phyloP scores from a whole-genome alignment of 805 yeast species.

The Nakazawaea ishiwadae region DNA sequence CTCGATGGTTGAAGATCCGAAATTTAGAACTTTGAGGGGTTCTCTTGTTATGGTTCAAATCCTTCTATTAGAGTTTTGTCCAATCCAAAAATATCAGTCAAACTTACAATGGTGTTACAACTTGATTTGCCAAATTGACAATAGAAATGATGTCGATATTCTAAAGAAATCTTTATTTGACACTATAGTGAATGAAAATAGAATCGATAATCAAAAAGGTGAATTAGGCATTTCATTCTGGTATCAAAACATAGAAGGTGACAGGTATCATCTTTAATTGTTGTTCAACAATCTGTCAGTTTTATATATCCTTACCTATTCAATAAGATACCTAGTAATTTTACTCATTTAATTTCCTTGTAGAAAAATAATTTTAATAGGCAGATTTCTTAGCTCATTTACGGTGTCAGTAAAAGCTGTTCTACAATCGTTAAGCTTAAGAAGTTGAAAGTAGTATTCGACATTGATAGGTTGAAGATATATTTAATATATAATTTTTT shows the following conservation, averaged over 20 bases:
- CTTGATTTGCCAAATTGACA: conserved; percentile 22
- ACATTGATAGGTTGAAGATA: too few relatives aligned
- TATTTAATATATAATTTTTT: too few relatives aligned
- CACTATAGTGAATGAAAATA: conserved; percentile 42
- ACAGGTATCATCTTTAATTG: not conserved
- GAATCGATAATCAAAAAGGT: conserved; percentile 51
- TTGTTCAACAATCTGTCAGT: too few relatives aligned
- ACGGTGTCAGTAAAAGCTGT: too few relatives aligned
- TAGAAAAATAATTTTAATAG: too few relatives aligned
- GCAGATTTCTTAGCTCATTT: too few relatives aligned
- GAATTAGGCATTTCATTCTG: conserved; percentile 58
- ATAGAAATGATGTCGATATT: conserved; percentile 26
- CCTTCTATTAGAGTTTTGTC: conserved; percentile 49
- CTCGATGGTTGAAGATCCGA: conserved; percentile 18
- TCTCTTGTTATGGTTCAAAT: conserved; percentile 44
- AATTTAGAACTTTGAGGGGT: conserved; percentile 33
- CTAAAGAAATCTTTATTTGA: conserved; percentile 46
- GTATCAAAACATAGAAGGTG: conserved; percentile 35
- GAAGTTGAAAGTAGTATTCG: too few relatives aligned
- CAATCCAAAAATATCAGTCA: conserved; percentile 30
- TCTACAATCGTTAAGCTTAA: too few relatives aligned
- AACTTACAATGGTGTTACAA: conserved; percentile 21
- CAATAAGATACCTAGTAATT: too few relatives aligned
- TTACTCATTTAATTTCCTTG: too few relatives aligned
- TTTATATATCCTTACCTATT: too few relatives aligned